A percentile compares a stretch with the other conserved stretches of the same genome.
Conservation (phyloP, 2,329 filamentous ascomycete species). For the Hysterium pulicare region DNA sequence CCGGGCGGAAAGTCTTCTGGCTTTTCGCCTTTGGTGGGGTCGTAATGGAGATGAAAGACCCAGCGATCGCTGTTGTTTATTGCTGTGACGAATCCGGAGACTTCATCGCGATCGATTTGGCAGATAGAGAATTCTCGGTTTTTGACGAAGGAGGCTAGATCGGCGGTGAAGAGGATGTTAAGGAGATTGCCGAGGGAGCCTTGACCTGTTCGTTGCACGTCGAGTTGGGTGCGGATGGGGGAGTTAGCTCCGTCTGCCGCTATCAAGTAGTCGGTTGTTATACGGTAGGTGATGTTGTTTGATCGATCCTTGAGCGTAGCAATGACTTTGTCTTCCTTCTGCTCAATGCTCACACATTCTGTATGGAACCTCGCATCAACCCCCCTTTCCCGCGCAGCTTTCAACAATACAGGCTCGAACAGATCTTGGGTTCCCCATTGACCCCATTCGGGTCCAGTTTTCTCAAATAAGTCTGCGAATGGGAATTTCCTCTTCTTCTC, state of each 20-base stretch:
- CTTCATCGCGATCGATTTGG: constrained; percentile 13
- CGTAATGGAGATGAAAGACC: constrained; percentile 5
- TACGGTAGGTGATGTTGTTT: neutral
- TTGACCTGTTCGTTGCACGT: constrained; percentile 12
- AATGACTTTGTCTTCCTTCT: neutral
- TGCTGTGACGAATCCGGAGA: constrained; percentile 3
- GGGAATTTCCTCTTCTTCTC: neutral
- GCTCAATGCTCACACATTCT: constrained; percentile 1
- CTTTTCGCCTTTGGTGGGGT: constrained; percentile 5
- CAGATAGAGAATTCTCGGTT: constrained; percentile 33
- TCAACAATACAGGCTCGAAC: constrained; percentile 4
- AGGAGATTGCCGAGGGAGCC: constrained; percentile 31
- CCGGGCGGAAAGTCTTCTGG: constrained; percentile 1
- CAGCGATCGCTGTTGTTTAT: constrained; percentile 4
- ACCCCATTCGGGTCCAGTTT: neutral
- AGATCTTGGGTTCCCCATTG: neutral
- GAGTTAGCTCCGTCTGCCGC: constrained; percentile 4
- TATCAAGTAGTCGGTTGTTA: constrained; percentile 4
- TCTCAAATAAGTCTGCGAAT: neutral
- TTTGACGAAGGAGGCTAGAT: constrained; percentile 24
- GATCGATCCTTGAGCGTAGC: constrained; percentile 3
- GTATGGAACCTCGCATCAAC: constrained; percentile 2
- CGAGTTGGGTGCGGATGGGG: neutral
- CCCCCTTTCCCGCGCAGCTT: neutral
- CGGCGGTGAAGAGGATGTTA: constrained; percentile 36